These are phyloP conservation scores for Colletotrichum sp. DNA, from an alignment of 2,329 filamentous ascomycete genomes.

Conservation along the genomic window DNA sequence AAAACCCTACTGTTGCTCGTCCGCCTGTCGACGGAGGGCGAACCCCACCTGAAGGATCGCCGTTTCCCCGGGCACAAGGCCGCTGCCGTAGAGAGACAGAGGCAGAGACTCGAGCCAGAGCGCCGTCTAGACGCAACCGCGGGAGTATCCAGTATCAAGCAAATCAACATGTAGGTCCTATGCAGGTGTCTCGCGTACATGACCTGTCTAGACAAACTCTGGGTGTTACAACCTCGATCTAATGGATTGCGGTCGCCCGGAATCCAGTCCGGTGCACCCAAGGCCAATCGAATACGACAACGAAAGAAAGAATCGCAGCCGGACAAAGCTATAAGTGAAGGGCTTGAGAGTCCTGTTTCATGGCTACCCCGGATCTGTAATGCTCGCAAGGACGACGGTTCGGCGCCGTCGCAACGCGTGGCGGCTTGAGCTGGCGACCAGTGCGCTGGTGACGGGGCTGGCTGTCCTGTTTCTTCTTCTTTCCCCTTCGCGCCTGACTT, in stretches of 20 bases:
- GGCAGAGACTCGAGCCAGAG: not conserved
- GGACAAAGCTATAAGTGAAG: not conserved
- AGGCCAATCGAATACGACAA: not conserved
- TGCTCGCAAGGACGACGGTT: not conserved
- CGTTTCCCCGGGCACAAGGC: not conserved
- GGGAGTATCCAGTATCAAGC: not conserved
- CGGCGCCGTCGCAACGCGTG: not conserved
- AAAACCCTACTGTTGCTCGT: not conserved
- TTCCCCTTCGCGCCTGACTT: not conserved
- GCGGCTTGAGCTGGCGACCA: not conserved
- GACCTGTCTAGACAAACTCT: not conserved
- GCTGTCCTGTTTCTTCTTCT: not conserved
- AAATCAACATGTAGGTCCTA: not conserved
- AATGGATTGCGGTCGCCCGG: not conserved
- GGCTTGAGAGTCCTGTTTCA: slow-evolving; percentile 2
- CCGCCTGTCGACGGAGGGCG: not conserved
- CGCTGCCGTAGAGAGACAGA: not conserved
- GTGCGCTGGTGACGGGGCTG: not conserved
- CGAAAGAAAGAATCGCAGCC: not conserved
- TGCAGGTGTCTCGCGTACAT: not conserved
- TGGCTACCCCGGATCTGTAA: not conserved
- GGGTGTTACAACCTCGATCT: not conserved
- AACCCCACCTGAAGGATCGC: not conserved
- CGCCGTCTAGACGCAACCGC: not conserved
- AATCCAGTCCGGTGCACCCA: not conserved